Base-by-base conservation (phyloP, 352 stramenopile genomes). In the Phytophthora europaea region DNA sequence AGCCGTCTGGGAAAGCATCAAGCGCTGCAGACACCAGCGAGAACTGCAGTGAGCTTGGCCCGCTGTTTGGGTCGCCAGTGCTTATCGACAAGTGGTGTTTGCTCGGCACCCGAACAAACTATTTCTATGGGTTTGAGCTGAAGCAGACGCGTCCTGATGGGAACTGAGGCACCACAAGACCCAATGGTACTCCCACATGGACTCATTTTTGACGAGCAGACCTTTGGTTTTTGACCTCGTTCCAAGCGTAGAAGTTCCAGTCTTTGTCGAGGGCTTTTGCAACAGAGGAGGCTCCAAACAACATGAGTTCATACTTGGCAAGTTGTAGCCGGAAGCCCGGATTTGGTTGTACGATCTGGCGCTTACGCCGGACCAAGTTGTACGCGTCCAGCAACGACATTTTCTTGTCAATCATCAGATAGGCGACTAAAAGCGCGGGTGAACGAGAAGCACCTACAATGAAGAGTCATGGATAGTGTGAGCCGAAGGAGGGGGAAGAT, bases 201-300 rank as follows among this genome's bases (percentile, higher is more conserved):
- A 1, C 28, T 73, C 58, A 55, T 51, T 45, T 61, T 23, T 51
- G 10, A 1, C 31, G 58, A 38, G 64, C 31, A 26, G n/a, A 26
- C 13, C 57, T 34, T 55, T 72, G 51, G 23, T 66, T 52, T 65
- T 93, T 91, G 34, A 93, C 72, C 26, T 93, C 85, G 62, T 92
- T 90, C 85, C 85, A 92, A 23, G 78, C 78, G 53, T 81, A 90
- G 64, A 92, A 92, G 47, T 92, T 87, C 85, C 85, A 92, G 72
- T 92, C 85, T 23, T 80, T 85, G 60, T 91, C 85, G 15, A 70
- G 65, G 2, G 85, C 88, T 33, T 66, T 72, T 2, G 85, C 85
- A 1, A 92, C 85, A 0, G 83, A 91, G 1, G 85, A 92, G 2
- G 56, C 57, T 0, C 85, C 85, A 57, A 81, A 82, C 10, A 92